These are phyloP conservation scores for Pyricularia sp. DNA, from an alignment of 2,329 filamentous ascomycete genomes.

Conservation along the genomic window DNA sequence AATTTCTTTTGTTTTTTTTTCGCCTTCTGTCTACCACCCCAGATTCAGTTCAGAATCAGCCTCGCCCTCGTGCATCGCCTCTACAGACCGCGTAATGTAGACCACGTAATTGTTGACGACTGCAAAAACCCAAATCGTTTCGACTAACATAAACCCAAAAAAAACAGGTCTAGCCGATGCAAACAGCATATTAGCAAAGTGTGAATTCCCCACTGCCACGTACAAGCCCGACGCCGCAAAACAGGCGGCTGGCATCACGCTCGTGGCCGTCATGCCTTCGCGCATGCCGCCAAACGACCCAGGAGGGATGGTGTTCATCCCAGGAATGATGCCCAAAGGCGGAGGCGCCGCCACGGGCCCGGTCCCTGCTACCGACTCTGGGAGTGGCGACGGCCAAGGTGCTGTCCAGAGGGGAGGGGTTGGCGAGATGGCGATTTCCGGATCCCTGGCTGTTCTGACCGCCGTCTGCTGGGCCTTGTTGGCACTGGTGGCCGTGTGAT, in stretches of 20 bases:
- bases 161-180: slow-evolving; percentile 1
- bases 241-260: slow-evolving; percentile 6
- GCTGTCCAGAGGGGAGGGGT: neutral
- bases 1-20: too few species aligned
- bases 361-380: neutral
- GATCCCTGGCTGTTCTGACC: neutral
- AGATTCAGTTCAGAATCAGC: neutral
- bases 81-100: too few species aligned
- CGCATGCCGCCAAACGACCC: neutral
- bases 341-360: neutral
- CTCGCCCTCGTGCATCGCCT: neutral
- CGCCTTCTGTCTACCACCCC: neutral
- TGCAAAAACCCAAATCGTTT: neutral
- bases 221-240: neutral
- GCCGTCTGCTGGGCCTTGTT: neutral
- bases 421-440: neutral
- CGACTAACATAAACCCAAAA: neutral
- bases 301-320: neutral
- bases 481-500: neutral
- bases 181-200: slow-evolving; percentile 5
- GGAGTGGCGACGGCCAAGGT: neutral
- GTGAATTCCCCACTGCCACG: slow-evolving; percentile 4
- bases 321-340: neutral
- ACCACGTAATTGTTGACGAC: neutral
- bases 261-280: slow-evolving; percentile 7